phyloP scores from a whole-genome alignment of 2,329 filamentous ascomycete genomes.

The Aspergillus pseudoglaucus region DNA sequence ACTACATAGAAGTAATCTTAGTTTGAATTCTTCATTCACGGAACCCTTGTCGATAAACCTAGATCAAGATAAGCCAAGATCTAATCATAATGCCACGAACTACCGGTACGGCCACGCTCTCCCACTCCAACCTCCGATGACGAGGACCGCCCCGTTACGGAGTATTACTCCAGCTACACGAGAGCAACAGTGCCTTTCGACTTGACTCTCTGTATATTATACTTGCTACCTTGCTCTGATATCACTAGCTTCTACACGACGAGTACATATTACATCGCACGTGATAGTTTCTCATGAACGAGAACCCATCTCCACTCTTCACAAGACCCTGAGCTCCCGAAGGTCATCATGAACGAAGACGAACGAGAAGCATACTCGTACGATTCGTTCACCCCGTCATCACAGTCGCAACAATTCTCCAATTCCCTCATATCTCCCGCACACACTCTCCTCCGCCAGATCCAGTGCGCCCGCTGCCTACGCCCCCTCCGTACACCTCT shows the following conservation, averaged over 20 bases:
- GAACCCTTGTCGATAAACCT: no score
- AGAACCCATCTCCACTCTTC: constrained; percentile 4
- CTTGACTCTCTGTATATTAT: neutral
- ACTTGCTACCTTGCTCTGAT: neutral
- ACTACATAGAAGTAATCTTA: no score
- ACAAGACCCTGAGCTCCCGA: neutral
- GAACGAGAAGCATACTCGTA: neutral
- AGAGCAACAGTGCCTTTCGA: neutral
- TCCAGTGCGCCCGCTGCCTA: constrained; percentile 73
- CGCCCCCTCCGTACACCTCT: constrained; percentile 61
- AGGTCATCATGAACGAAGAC: neutral
- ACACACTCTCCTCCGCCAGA: constrained; percentile 61
- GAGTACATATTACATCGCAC: neutral
- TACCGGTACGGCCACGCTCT: no score
- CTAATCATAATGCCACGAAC: no score
- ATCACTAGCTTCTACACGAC: neutral
- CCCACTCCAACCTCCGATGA: neutral
- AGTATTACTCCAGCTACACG: neutral
- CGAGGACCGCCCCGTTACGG: neutral
- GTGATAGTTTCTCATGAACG: neutral
- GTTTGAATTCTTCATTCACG: no score
- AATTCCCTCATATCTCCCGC: constrained; percentile 15
- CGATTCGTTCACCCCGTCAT: neutral
- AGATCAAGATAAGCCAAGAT: no score
- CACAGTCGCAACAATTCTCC: neutral